phyloP scores from a whole-genome alignment of 164 flowering plant genomes.

The Vitis rupestris region DNA sequence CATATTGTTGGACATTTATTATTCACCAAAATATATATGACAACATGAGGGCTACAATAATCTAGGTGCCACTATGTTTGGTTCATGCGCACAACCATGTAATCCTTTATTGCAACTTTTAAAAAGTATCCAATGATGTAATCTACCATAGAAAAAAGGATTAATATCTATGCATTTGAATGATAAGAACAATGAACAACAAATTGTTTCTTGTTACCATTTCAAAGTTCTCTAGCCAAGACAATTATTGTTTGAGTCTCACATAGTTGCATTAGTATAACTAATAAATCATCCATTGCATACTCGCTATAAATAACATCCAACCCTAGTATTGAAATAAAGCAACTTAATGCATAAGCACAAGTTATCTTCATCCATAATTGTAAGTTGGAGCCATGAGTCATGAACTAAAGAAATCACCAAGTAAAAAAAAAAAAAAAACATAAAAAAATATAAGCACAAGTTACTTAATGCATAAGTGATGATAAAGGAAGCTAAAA shows the following conservation, averaged over 20 bases:
- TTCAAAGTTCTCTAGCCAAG: slow-evolving; percentile 83
- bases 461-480: too few relatives aligned
- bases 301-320: slow-evolving; percentile 85
- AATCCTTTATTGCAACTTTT: slow-evolving; percentile 69
- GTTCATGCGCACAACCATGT: slow-evolving; percentile 65
- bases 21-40: slow-evolving; percentile 58
- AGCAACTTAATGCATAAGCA: too few relatives aligned
- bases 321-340: slow-evolving; percentile 68
- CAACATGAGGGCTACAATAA: slow-evolving; percentile 68
- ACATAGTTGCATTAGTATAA: slow-evolving; percentile 56
- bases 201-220: slow-evolving; percentile 39
- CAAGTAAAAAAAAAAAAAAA: too few relatives aligned
- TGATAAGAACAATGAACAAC: not conserved
- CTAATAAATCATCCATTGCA: slow-evolving; percentile 66
- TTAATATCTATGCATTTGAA: too few relatives aligned
- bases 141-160: too few relatives aligned
- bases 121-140: slow-evolving; percentile 20
- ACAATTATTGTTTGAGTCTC: slow-evolving; percentile 68
- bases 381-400: too few relatives aligned
- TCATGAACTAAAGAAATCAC: too few relatives aligned
- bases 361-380: too few relatives aligned
- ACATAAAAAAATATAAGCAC: too few relatives aligned
- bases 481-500: too few relatives aligned
- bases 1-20: slow-evolving; percentile 15
- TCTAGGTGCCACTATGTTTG: slow-evolving; percentile 89